A percentile compares a stretch with the other conserved stretches of the same genome.
phyloP scores from a whole-genome alignment of 2,329 filamentous ascomycete species.

The Fusarium multiceps region DNA sequence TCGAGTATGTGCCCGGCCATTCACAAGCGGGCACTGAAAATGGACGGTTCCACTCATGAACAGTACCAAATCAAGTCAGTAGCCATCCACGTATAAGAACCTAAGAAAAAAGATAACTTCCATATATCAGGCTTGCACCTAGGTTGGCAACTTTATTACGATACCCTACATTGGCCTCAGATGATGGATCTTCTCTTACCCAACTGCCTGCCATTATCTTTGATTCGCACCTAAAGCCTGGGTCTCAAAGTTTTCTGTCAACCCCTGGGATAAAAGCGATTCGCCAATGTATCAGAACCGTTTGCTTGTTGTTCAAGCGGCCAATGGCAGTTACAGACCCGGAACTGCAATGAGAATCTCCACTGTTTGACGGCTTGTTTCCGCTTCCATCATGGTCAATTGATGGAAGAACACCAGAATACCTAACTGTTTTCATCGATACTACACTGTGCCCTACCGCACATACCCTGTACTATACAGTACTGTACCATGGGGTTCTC shows the following conservation, averaged over 20 bases:
- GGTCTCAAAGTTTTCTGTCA: background rate
- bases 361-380: conserved; percentile 30
- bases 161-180: background rate
- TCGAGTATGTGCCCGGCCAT: background rate
- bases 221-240: background rate
- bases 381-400: conserved; percentile 12
- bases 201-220: no score
- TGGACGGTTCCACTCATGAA: conserved; percentile 6
- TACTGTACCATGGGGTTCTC: background rate
- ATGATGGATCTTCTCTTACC: no score
- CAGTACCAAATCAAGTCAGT: background rate
- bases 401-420: background rate
- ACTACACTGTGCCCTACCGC: conserved; percentile 19
- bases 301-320: conserved; percentile 7
- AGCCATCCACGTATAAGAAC: background rate
- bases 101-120: background rate
- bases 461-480: conserved; percentile 16
- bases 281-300: background rate
- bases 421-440: conserved; percentile 16
- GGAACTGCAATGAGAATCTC: background rate
- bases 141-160: background rate
- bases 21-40: background rate
- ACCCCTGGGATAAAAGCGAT: background rate
- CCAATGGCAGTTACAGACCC: conserved; percentile 10
- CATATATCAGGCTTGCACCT: background rate